These are phyloP conservation scores for Selaginella moellendorffii DNA, from an alignment of 75 land plant species.

Conservation along the genomic window DNA sequence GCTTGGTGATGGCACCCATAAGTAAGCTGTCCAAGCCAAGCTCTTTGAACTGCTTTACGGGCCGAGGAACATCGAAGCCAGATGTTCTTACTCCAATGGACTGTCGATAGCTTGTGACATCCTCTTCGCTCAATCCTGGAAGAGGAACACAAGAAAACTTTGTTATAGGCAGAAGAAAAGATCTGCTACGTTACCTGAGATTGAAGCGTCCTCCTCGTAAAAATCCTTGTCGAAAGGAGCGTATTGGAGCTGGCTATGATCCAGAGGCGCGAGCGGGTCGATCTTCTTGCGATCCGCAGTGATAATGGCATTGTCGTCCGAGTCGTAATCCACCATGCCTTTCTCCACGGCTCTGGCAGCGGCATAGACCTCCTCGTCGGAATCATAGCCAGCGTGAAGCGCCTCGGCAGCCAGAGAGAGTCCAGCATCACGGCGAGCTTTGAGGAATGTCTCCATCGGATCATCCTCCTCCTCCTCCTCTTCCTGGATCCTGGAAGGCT, in stretches of 20 bases:
- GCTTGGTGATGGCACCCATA: slow-evolving; percentile 79
- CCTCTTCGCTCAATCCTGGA: slow-evolving; percentile 85
- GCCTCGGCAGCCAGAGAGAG: slow-evolving; percentile 79
- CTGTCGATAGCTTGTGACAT: slow-evolving; percentile 52
- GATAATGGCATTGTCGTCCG: slow-evolving; percentile 81
- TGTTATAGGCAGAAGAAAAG: not conserved
- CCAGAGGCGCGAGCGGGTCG: slow-evolving; percentile 74
- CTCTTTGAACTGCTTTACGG: slow-evolving; percentile 72
- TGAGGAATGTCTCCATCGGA: slow-evolving; percentile 78
- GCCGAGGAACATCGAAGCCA: slow-evolving; percentile 86
- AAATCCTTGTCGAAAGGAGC: slow-evolving; percentile 84
- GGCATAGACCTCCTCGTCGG: slow-evolving; percentile 98
- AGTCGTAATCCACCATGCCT: slow-evolving; percentile 81
- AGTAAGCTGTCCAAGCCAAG: slow-evolving; percentile 58
- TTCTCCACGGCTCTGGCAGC: slow-evolving; percentile 97
- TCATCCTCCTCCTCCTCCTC: slow-evolving; percentile 64
- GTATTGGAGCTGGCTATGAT: slow-evolving; percentile 66
- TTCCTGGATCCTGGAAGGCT: slow-evolving; percentile 10
- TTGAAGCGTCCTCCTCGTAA: slow-evolving; percentile 72
- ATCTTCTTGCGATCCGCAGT: slow-evolving; percentile 57
- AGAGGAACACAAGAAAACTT: not conserved
- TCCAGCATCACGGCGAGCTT: slow-evolving; percentile 69
- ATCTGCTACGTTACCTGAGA: slow-evolving; percentile 42
- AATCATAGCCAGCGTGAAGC: slow-evolving; percentile 83
- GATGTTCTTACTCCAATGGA: slow-evolving; percentile 72